phyloP scores from a whole-genome alignment of 805 yeast species.

The Teunomyces barrocoloradensis region DNA sequence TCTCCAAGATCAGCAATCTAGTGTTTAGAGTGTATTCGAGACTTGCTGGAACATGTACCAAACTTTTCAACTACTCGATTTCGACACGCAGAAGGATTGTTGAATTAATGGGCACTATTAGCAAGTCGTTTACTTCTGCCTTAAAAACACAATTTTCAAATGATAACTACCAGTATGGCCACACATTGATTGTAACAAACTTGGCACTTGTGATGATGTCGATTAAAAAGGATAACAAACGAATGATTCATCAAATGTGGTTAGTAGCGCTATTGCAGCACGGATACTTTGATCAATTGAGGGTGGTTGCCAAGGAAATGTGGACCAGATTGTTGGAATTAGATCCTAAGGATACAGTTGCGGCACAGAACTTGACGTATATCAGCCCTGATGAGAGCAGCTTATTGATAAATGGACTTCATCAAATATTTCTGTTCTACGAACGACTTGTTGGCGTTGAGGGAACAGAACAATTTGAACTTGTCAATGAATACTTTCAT shows the following conservation, averaged over 20 bases:
- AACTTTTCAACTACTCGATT: constrained; percentile 8
- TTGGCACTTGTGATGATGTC: constrained; percentile 30
- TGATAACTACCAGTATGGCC: constrained; percentile 19
- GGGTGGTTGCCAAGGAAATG: constrained; percentile 17
- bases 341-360: constrained; percentile 15
- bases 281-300: constrained; percentile 42
- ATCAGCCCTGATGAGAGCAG: constrained; percentile 35
- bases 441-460: constrained; percentile 43
- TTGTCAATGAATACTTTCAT: neutral
- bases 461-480: neutral
- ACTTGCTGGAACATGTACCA: neutral
- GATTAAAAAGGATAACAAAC: constrained; percentile 21
- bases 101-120: constrained; percentile 29
- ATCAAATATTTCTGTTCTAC: constrained; percentile 43
- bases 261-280: constrained; percentile 50
- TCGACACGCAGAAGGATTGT: constrained; percentile 39
- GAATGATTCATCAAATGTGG: constrained; percentile 36
- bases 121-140: constrained; percentile 23
- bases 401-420: constrained; percentile 40
- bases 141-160: constrained; percentile 19
- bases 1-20: neutral
- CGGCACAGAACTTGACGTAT: constrained; percentile 29
- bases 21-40: neutral
- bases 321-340: constrained; percentile 21
- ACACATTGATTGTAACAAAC: constrained; percentile 34